Conservation (phyloP, 345 rosid species). For the Acer yangbiense region DNA sequence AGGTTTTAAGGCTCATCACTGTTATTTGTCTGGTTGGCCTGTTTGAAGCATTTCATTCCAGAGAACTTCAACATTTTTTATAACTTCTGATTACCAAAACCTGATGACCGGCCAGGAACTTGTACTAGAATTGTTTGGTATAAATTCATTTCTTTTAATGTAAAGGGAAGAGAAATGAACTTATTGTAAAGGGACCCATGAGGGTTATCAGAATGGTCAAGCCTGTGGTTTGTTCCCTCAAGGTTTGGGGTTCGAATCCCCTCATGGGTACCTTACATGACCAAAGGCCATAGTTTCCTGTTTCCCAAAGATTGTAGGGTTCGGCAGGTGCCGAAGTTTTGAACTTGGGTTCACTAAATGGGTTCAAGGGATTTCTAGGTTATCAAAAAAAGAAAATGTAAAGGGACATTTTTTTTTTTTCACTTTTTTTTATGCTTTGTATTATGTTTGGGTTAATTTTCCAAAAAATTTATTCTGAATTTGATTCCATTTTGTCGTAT, state of each 20-base stretch:
- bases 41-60: not conserved
- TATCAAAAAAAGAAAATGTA: too few species aligned
- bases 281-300: too few species aligned
- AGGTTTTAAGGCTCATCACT: not conserved
- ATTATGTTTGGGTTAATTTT: not conserved
- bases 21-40: not conserved
- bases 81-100: not conserved
- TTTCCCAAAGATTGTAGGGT: too few species aligned
- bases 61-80: not conserved
- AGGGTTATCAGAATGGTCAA: too few species aligned
- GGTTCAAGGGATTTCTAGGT: too few species aligned
- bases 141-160: conserved; percentile 6
- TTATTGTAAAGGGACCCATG: not conserved
- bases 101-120: not conserved
- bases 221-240: too few species aligned
- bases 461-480: not conserved
- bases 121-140: not conserved
- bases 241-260: too few species aligned
- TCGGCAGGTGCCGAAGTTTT: too few species aligned
- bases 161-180: not conserved
- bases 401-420: not conserved
- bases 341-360: too few species aligned
- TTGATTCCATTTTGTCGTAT: not conserved
- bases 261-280: too few species aligned
- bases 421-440: not conserved